These are phyloP conservation scores for Eutrema japonicum DNA, from an alignment of 345 rosid genomes.

Conservation along the genomic window DNA sequence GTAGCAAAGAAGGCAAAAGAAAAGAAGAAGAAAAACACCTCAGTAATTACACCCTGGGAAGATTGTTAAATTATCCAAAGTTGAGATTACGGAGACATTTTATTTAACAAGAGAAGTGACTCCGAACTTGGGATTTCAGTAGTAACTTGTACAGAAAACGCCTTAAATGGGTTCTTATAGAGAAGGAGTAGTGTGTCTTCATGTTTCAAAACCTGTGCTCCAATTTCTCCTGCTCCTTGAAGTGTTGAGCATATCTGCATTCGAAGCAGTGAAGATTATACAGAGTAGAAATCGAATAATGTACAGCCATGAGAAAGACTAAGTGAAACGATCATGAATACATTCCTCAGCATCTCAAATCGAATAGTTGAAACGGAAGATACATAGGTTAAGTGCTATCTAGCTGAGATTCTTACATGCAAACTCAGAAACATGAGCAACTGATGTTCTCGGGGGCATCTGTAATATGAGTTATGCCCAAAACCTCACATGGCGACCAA, in stretches of 20 bases:
- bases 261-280: not conserved
- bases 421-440: slow-evolving; percentile 2
- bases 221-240: slow-evolving; percentile 19
- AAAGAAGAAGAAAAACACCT: not conserved
- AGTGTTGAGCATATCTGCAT: slow-evolving; percentile 25
- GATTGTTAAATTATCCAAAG: not conserved
- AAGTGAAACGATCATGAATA: not conserved
- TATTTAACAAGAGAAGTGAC: slow-evolving; percentile 8
- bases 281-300: not conserved
- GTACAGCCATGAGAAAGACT: not conserved
- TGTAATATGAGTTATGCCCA: not conserved
- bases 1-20: not conserved
- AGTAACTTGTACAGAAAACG: not conserved
- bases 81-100: not conserved
- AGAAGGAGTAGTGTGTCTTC: not conserved
- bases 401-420: not conserved
- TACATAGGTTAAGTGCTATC: not conserved
- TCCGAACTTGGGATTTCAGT: not conserved
- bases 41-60: not conserved
- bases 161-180: not conserved
- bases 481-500: not conserved
- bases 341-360: not conserved
- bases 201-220: slow-evolving; percentile 27
- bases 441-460: not conserved
- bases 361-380: not conserved